Evolutionary conservation across 495 filamentous ascomycete species (phyloP), one percentile per base, ranked within the genome.

Genomic region (Penicillium daleae): DNA sequence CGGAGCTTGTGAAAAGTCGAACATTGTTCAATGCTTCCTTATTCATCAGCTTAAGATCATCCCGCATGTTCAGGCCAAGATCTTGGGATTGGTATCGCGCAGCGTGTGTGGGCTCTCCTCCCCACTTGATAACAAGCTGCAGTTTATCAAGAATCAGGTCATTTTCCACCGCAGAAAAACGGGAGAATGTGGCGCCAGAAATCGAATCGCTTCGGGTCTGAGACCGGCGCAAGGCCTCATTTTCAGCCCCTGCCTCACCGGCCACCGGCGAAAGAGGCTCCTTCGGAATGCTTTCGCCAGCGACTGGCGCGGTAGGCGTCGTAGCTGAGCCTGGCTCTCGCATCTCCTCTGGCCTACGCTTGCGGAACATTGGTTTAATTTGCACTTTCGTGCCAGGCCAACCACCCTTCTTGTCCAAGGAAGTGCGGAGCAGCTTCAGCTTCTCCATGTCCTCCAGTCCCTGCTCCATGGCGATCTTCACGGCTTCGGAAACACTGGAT

Each of bases 91-190:
- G 95, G 68, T 99, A 98, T 40, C 96, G 87, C 19, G 95, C 96
- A 17, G 94, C 96, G 76, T 99, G 96, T 1, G 95, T 99, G 35
- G 96, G 95, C 74, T 99, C 95, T 21, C 95, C 95, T 63, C 95
- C 96, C 96, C 95, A 99, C 70, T 99, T 99, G 72, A 99, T 95
- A 50, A 99, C 95, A 56, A 99, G 85, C 72, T 99, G 95, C 39
- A 99, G 80, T 74, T 99, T 99, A 70, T 98, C 96, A 12, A 99
- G 82, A 31, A 93, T 86, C 8, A 97, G 84, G 70, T 91, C 93
- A 67, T 96, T 91, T 65, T 97, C 93, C 26, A 85, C 91, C 2
- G 93, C 93, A 17, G 93, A 93, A 61, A 93, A 92, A 44, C 93
- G 87, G 33, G 93, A 97, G 73, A 96, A 86, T 4, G 92, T 96